Conservation (phyloP, 306 rosid genomes). For the Cucumis melo region DNA sequence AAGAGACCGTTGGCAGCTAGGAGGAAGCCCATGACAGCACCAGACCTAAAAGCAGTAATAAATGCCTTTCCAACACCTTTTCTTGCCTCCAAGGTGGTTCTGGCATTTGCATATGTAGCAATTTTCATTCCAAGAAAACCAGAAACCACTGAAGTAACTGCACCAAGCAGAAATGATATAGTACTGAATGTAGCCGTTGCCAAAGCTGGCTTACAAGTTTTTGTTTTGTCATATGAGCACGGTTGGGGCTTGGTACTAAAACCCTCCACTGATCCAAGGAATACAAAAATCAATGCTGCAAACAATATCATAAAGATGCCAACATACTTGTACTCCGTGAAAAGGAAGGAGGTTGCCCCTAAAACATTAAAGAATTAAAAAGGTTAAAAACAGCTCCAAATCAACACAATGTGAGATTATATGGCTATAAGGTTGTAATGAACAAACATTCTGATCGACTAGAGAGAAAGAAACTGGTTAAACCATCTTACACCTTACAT, state of each 20-base stretch:
- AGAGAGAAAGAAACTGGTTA: neutral
- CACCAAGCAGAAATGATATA: conserved; percentile 71
- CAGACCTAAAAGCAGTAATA: conserved; percentile 77
- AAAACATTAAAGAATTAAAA: conserved; percentile 16
- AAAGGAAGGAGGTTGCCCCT: conserved; percentile 97
- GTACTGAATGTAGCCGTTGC: conserved; percentile 83
- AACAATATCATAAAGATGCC: conserved; percentile 78
- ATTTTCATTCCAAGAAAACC: conserved; percentile 98
- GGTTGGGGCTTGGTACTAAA: conserved; percentile 62
- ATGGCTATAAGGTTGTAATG: neutral
- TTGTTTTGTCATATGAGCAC: conserved; percentile 53
- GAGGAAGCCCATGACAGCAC: conserved; percentile 97
- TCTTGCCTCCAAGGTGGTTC: conserved; percentile 87
- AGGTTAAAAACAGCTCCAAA: conserved; percentile 9
- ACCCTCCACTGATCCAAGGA: conserved; percentile 95
- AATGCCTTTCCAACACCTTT: conserved; percentile 97
- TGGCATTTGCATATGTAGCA: conserved; percentile 92
- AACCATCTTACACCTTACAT: neutral
- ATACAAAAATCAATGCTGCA: conserved; percentile 69
- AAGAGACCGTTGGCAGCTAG: conserved; percentile 92
- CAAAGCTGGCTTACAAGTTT: conserved; percentile 75
- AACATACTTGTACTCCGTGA: conserved; percentile 66
- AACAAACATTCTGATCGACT: neutral
- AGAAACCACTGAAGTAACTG: conserved; percentile 64
- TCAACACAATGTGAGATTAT: neutral